Base-by-base conservation (phyloP, 129 eudicot genomes). In the Smallanthus sonchifolius region DNA sequence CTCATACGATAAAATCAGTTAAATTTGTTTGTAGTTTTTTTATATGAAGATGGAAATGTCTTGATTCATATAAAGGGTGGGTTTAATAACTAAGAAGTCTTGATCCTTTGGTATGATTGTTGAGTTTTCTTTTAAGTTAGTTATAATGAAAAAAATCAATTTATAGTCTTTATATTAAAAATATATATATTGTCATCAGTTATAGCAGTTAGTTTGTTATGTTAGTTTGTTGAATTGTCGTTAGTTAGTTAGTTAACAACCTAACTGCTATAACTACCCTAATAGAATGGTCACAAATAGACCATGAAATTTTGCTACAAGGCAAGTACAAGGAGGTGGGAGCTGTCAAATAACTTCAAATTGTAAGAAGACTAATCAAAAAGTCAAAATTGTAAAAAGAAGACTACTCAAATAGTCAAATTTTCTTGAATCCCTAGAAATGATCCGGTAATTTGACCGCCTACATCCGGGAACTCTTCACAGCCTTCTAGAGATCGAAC, bases 401-500 rank as follows among this genome's bases (percentile, higher is more conserved):
- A 13, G 28, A 16, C 10, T 28, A 32, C 14, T 82, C 75, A 91
- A 59, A 92, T 89, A 44, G 98, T 92, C 38, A 92, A 79, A 64
- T 92, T 92, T 75, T 92, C 96, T 79, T 89, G 96, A 74, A 90
- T 84, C n/a, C 87, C 98, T 13, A 77, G 82, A 73, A 87, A 92
- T 1, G 98, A 89, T 15, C 95, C 98, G 6, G 82, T 75, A 17
- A 89, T 92, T 49, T 79, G 84, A 10, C 98, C 96, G 3, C 98
- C 98, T 13, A 92, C 88, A 48, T 93, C 98, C 0, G 95, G 96
- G 63, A 93, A 93, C 51, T 77, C 74, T 74, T 87, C 96, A 15
- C 63, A 75, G 37, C 89, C 98, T 2, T 86, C 83, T n/a, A 93
- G 84, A 40, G 98, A 79, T 59, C 72, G 77, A 17, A 93, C 95